Base-by-base conservation (phyloP, 2,329 filamentous ascomycete genomes). In the Aureobasidium zeae region DNA sequence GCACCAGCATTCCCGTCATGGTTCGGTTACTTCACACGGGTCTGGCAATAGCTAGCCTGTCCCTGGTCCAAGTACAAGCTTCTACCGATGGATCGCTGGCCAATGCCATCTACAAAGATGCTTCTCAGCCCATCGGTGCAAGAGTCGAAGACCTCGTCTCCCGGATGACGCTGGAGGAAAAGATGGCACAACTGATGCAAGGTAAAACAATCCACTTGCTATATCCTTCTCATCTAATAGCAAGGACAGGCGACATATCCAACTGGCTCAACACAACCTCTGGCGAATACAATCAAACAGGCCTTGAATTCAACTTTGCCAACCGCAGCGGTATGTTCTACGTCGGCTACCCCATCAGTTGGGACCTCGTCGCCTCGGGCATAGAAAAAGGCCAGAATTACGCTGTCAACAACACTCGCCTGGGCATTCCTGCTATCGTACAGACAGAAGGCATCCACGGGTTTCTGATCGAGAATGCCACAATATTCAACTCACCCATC, bases 401-500 rank as follows among this genome's bases (percentile, higher is more conserved):
- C 51, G 64, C 84, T 2, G 53, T 78, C 35, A 66, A 83, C 13
- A 76, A 81, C 50, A 83, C 79, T 1, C 77, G 73, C 1, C 63
- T 80, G 7, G 82, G 80, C 0, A 86, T 86, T 41, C 83, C 83
- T 5, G 77, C 82, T 1, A 71, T 85, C 51, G 76, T 83, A 11
- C 83, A 86, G 60, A 81, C 75, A 3, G 83, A 87, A 61, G 81
- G 77, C 26, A 81, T 86, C 32, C 82, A 86, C 54, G 83, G 81
- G 1, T 78, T 86, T 51, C 65, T 85, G 22, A 73, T 81, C 31
- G 73, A 74, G 8, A 86, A 86, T 57, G 81, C 80, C 2, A 86
- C 83, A 1, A 83, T 86, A 47, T 87, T 86, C 67, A 86, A 86
- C 61, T 83, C 79, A 1, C 82, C 83, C 0, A 85, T 86, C 52